These are phyloP conservation scores for Kockiozyma suomiensis DNA, from an alignment of 805 yeast species.

Conservation along the genomic window DNA sequence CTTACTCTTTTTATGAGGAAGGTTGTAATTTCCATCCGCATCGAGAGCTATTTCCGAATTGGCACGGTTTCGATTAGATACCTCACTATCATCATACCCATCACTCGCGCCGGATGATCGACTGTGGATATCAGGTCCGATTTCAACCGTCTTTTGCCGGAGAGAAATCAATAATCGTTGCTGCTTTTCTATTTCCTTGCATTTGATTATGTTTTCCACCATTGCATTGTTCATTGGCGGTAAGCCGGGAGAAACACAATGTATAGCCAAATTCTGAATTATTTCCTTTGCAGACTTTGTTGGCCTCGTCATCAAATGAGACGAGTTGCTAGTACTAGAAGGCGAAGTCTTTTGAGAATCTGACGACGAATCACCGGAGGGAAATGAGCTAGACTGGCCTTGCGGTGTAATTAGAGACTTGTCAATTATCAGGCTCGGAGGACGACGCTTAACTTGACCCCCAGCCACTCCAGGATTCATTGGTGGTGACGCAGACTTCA, in stretches of 20 bases:
- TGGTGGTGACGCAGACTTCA: neutral
- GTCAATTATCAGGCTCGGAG: constrained; percentile 22
- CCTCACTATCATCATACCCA: neutral
- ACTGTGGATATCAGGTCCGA: neutral
- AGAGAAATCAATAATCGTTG: constrained; percentile 39
- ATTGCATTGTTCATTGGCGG: constrained; percentile 35
- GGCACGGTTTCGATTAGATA: too few species aligned
- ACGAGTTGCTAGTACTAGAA: constrained; percentile 7
- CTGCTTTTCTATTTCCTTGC: constrained; percentile 38
- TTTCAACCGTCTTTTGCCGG: constrained; percentile 21
- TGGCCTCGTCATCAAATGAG: constrained; percentile 6
- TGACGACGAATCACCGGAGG: neutral
- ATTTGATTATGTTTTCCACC: constrained; percentile 36
- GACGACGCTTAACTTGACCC: constrained; percentile 15
- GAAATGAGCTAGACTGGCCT: neutral
- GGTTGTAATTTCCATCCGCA: neutral
- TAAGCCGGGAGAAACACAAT: constrained; percentile 41
- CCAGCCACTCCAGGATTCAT: neutral
- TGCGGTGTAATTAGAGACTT: neutral
- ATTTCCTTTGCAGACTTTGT: constrained; percentile 37
- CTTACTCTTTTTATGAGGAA: neutral
- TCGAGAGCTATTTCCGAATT: neutral
- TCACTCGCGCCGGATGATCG: neutral
- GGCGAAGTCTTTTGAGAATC: constrained; percentile 13
- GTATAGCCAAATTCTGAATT: constrained; percentile 40